A percentile compares a stretch with the other conserved stretches of the same genome.
Evolutionary conservation across 169 alveolate genomes (phyloP).

Genomic region (Eimeria tenella): DNA sequence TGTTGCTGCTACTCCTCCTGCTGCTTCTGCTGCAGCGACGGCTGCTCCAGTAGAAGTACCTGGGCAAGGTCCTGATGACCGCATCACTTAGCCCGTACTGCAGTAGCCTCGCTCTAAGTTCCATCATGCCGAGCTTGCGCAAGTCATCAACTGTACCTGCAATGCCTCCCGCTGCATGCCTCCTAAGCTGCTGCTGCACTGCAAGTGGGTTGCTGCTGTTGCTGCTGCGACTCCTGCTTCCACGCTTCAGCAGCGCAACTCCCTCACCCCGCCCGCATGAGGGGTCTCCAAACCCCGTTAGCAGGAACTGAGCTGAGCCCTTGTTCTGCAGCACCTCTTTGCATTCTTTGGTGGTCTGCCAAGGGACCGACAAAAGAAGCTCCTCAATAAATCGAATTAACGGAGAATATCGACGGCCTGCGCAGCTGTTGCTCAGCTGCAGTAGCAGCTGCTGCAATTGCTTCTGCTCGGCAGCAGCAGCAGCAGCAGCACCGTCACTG

Average conservation of each 20-base stretch:
- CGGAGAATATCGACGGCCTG: conserved; percentile 71
- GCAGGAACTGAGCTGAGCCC: conserved; percentile 89
- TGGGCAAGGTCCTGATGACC: conserved; percentile 88
- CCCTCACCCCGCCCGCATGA: conserved; percentile 94
- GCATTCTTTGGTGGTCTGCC: conserved; percentile 91
- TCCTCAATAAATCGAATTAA: conserved; percentile 88
- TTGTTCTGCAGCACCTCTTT: conserved; percentile 87
- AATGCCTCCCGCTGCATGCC: conserved; percentile 79
- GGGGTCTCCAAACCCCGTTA: conserved; percentile 91
- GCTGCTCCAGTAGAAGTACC: conserved; percentile 13
- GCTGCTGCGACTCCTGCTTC: conserved; percentile 73
- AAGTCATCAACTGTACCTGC: conserved; percentile 88
- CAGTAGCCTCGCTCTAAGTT: conserved; percentile 86
- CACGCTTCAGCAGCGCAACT: conserved; percentile 83
- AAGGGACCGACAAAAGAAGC: conserved; percentile 88
- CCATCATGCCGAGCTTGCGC: conserved; percentile 91
- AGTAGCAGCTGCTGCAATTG: conserved; percentile 57
- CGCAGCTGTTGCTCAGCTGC: conserved; percentile 47
- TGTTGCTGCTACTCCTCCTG: neutral
- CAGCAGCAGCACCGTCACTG: conserved; percentile 37
- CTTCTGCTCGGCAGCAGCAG: conserved; percentile 67
- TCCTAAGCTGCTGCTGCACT: conserved; percentile 70
- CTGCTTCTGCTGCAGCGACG: neutral
- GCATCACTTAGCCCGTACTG: conserved; percentile 90
- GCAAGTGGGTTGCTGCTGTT: conserved; percentile 59